Conservation (phyloP, 805 yeast genomes). For the Hanseniaspora mollemarum region DNA sequence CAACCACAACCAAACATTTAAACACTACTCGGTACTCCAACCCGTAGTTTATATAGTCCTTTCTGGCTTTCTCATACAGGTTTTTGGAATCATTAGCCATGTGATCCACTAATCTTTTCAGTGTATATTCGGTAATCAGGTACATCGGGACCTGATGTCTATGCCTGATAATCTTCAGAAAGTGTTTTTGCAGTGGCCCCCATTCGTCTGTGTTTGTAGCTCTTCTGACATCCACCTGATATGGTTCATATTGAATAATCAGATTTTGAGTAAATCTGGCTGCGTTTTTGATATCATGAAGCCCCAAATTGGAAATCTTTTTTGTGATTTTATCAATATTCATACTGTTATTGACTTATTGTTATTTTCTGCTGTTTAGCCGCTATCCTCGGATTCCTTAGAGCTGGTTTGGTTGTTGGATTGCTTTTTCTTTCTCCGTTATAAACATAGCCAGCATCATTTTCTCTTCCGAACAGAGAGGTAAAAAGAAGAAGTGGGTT, state of each 20-base stretch:
- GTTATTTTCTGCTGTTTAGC: neutral
- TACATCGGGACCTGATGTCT: slow-evolving; percentile 27
- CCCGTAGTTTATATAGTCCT: slow-evolving; percentile 34
- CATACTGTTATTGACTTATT: neutral
- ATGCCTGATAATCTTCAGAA: slow-evolving; percentile 29
- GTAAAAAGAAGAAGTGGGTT: too few species aligned
- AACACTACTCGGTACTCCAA: slow-evolving; percentile 34
- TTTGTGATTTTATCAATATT: slow-evolving; percentile 18
- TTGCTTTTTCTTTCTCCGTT: too few species aligned
- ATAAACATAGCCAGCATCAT: too few species aligned
- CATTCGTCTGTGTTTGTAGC: slow-evolving; percentile 43
- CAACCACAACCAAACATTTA: slow-evolving; percentile 31
- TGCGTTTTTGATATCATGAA: slow-evolving; percentile 33
- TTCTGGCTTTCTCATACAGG: slow-evolving; percentile 31
- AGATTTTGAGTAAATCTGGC: slow-evolving; percentile 34
- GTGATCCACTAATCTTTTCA: slow-evolving; percentile 31
- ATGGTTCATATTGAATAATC: slow-evolving; percentile 31
- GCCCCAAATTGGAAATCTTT: slow-evolving; percentile 29
- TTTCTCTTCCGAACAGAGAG: too few species aligned
- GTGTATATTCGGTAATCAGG: slow-evolving; percentile 28
- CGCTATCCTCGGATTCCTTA: too few species aligned
- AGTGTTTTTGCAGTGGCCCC: slow-evolving; percentile 41
- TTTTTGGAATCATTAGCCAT: slow-evolving; percentile 31
- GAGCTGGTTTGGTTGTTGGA: too few species aligned
- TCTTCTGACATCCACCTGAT: slow-evolving; percentile 33